phyloP scores from a whole-genome alignment of 2,329 filamentous ascomycete genomes.

The Thelonectria rubi region DNA sequence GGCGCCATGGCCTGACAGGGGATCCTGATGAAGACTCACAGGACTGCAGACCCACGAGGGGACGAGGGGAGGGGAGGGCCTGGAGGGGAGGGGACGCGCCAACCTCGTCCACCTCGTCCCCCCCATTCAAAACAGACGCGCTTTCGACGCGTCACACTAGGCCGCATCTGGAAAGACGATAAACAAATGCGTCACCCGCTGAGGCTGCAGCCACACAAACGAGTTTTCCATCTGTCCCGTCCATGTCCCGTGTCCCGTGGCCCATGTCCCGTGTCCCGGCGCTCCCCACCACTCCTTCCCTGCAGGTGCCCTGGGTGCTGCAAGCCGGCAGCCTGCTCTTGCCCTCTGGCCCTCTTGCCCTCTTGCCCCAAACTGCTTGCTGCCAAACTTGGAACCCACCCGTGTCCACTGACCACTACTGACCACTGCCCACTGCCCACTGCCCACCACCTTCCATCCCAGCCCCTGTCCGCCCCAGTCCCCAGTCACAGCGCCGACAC shows the following conservation, averaged over 20 bases:
- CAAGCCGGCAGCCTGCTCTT: conserved; percentile 25
- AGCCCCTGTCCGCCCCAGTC: conserved; percentile 30
- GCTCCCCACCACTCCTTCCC: conserved; percentile 22
- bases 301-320: conserved; percentile 18
- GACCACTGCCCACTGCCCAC: no score
- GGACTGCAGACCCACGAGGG: conserved; percentile 15
- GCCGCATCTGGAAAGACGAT: conserved; percentile 42
- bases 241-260: conserved; percentile 28
- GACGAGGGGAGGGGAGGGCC: neutral
- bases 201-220: conserved; percentile 20
- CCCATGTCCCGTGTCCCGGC: conserved; percentile 28
- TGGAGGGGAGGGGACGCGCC: conserved; percentile 26
- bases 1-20: conserved; percentile 34
- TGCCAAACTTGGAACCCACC: conserved; percentile 23
- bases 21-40: conserved; percentile 12
- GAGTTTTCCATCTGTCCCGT: conserved; percentile 22
- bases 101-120: conserved; percentile 26
- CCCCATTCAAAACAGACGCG: conserved; percentile 45
- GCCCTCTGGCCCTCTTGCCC: no score
- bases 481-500: conserved; percentile 30
- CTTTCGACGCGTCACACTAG: conserved; percentile 45
- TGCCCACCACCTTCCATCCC: conserved; percentile 2
- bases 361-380: conserved; percentile 18
- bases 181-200: conserved; percentile 51
- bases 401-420: conserved; percentile 3